phyloP scores from a whole-genome alignment of 2,329 filamentous ascomycete species.

The Pseudogymnoascus sp. region DNA sequence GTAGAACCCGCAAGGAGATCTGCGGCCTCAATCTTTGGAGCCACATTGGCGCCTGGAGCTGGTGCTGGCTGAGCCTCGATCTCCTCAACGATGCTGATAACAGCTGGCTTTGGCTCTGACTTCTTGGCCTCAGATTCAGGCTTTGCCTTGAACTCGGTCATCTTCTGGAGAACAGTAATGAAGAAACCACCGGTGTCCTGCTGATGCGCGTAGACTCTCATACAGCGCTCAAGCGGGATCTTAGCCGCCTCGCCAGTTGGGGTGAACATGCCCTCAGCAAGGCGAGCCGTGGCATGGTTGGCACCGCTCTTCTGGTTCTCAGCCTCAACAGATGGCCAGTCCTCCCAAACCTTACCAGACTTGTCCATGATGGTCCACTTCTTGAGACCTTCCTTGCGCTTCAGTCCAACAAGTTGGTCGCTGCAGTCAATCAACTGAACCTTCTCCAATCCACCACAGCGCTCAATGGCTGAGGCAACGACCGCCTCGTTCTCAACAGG shows the following conservation, averaged over 20 bases:
- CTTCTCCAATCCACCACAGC: constrained; percentile 75
- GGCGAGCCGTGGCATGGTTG: constrained; percentile 51
- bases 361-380: constrained; percentile 92
- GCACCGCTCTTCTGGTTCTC: constrained; percentile 52
- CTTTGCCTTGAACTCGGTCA: constrained; percentile 70
- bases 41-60: constrained; percentile 21
- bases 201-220: constrained; percentile 88
- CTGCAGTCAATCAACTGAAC: constrained; percentile 80
- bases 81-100: constrained; percentile 33
- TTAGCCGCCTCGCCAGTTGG: constrained; percentile 42
- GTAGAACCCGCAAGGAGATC: constrained; percentile 17
- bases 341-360: constrained; percentile 66
- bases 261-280: constrained; percentile 81
- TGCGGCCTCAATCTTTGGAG: constrained; percentile 25
- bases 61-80: constrained; percentile 29
- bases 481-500: constrained; percentile 96
- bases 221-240: constrained; percentile 79
- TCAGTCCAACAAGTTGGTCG: constrained; percentile 65
- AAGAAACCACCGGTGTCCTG: constrained; percentile 98
- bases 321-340: constrained; percentile 72
- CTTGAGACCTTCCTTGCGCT: constrained; percentile 67
- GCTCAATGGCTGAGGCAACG: constrained; percentile 75
- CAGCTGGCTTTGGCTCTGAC: constrained; percentile 32
- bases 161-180: constrained; percentile 90
- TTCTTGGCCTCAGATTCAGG: constrained; percentile 53